phyloP scores from a whole-genome alignment of 2,329 filamentous ascomycete species.

The Xylariomycetidae sp. region DNA sequence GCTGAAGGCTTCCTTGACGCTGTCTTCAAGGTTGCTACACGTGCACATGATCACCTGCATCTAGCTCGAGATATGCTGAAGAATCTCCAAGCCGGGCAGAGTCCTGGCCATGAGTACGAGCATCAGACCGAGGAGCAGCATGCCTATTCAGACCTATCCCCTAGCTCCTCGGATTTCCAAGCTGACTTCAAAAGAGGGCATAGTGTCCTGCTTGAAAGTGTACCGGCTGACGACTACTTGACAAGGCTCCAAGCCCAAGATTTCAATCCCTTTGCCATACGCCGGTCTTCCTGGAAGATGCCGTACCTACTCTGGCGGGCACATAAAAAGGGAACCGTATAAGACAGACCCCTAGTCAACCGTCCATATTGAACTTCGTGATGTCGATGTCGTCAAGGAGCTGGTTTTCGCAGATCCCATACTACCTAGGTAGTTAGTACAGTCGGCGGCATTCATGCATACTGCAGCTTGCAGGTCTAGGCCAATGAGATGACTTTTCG shows the following conservation, averaged over 20 bases:
- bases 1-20: constrained; percentile 81
- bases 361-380: too few species aligned
- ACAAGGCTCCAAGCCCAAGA: constrained; percentile 70
- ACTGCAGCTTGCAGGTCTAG: too few species aligned
- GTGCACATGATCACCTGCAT: constrained; percentile 92
- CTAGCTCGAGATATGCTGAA: constrained; percentile 88
- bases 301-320: constrained; percentile 67
- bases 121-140: constrained; percentile 72
- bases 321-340: too few species aligned
- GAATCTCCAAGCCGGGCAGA: constrained; percentile 66
- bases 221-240: constrained; percentile 74
- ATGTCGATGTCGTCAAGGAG: too few species aligned
- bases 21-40: constrained; percentile 84
- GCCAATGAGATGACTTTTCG: too few species aligned
- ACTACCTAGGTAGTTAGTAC: too few species aligned
- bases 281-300: constrained; percentile 70
- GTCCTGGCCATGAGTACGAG: constrained; percentile 82
- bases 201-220: constrained; percentile 71
- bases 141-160: constrained; percentile 34
- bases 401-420: too few species aligned
- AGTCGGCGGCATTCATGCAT: too few species aligned
- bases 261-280: constrained; percentile 74
- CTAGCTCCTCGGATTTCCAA: constrained; percentile 30
- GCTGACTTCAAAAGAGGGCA: constrained; percentile 57
- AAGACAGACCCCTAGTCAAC: too few species aligned